Evolutionary conservation across 2,329 filamentous ascomycete genomes (phyloP).

Genomic region (Hymenotorrendiella dingleyae): DNA sequence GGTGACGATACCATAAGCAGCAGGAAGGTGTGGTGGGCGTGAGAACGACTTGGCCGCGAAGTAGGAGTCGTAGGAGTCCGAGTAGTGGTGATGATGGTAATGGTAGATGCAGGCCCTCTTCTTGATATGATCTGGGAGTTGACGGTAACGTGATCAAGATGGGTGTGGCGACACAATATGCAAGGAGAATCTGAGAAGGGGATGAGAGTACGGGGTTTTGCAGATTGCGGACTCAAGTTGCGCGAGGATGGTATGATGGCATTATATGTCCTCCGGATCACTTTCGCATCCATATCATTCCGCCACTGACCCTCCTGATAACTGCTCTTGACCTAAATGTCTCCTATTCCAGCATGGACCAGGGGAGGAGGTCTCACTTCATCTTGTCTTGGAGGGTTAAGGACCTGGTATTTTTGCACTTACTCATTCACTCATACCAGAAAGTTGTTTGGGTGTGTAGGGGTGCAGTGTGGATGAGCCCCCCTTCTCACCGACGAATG

Average conservation of each 20-base stretch:
- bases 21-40: no score
- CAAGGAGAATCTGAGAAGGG: conserved; percentile 12
- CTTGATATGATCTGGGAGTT: neutral
- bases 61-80: neutral
- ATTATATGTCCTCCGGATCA: conserved; percentile 16
- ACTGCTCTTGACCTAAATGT: conserved; percentile 21
- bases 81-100: neutral
- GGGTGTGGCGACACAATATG: conserved; percentile 16
- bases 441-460: no score
- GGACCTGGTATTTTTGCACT: no score
- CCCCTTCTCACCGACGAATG: conserved; percentile 8
- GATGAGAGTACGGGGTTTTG: conserved; percentile 9
- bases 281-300: conserved; percentile 10
- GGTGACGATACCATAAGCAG: neutral
- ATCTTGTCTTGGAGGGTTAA: no score
- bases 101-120: neutral
- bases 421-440: no score
- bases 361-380: conserved; percentile 21
- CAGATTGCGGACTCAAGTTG: conserved; percentile 11
- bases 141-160: conserved; percentile 16
- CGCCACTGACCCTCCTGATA: conserved; percentile 21
- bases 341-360: conserved; percentile 12
- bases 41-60: no score
- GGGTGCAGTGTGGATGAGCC: conserved; percentile 1
- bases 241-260: conserved; percentile 15